A percentile compares a stretch with the other conserved stretches of the same genome.
These are phyloP conservation scores for Encephalitozoon cuniculi DNA, from an alignment of 371 early-diverging fungal genomes.

Conservation along the genomic window DNA sequence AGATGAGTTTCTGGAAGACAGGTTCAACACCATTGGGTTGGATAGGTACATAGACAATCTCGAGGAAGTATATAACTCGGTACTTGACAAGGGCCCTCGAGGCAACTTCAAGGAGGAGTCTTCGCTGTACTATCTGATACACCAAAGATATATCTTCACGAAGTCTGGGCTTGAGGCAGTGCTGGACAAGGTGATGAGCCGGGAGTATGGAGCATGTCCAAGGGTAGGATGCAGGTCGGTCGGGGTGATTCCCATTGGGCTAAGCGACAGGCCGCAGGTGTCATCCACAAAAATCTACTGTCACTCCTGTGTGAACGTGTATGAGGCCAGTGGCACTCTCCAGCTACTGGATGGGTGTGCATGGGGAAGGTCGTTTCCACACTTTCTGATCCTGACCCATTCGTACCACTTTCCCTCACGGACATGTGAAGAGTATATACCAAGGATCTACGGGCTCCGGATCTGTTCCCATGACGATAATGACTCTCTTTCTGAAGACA, in stretches of 20 bases:
- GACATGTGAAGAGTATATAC: slow-evolving; percentile 70
- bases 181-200: slow-evolving; percentile 69
- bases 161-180: slow-evolving; percentile 63
- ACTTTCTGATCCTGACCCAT: slow-evolving; percentile 80
- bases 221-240: slow-evolving; percentile 74
- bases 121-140: slow-evolving; percentile 65
- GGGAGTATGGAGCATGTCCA: slow-evolving; percentile 85
- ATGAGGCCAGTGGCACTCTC: slow-evolving; percentile 69
- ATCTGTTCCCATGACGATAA: slow-evolving; percentile 53
- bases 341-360: slow-evolving; percentile 78
- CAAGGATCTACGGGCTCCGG: slow-evolving; percentile 87
- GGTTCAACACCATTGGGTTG: slow-evolving; percentile 80
- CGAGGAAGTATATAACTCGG: slow-evolving; percentile 70
- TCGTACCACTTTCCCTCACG: slow-evolving; percentile 63
- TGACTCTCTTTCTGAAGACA: slow-evolving; percentile 29
- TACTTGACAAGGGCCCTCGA: slow-evolving; percentile 57
- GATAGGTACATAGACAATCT: slow-evolving; percentile 70
- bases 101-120: slow-evolving; percentile 30
- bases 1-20: slow-evolving; percentile 63
- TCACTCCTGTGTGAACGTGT: slow-evolving; percentile 74
- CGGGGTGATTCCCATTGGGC: slow-evolving; percentile 71
- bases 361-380: slow-evolving; percentile 89
- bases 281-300: slow-evolving; percentile 64
- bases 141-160: slow-evolving; percentile 65
- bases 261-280: slow-evolving; percentile 71